Base-by-base conservation (phyloP, 169 alveolate species). In the Eimeria necatrix region DNA sequence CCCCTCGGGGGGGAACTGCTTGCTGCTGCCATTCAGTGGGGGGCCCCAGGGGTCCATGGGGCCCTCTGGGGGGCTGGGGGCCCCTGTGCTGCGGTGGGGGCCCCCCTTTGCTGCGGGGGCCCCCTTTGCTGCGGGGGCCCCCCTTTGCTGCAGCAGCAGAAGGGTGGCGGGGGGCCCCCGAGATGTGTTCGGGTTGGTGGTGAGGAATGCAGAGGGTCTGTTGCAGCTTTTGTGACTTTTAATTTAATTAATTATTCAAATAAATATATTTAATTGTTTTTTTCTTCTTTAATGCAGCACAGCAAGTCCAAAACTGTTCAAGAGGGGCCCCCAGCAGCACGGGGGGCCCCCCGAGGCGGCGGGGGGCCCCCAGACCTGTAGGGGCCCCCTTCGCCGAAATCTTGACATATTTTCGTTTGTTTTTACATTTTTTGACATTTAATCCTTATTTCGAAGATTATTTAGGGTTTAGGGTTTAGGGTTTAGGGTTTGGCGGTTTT, bases 121-220 rank as follows among this genome's bases (percentile, higher is more conserved):
- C 51, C 9, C 83, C 83, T 41, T 71, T 14, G 4, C 49, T 7
- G 6, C 2, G 83, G 10, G 51, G 73, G 73, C 24, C 73, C 73
- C 73, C 73, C n/a, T 5, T 2, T 20, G n/a, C 73, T 16, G 53
- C 5, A 71, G 83, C 8, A 22, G 32, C 32, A 22, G 18, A 4
- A 32, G n/a, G 0, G 2, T 1, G 9, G 49, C 51, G 83, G 83
- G 83, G 83, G 51, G 51, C 83, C 83, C 73, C 53, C 16, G 16
- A 8, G 64, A 26, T 61, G 83, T 71, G 83, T 22, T 71, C 18
- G 46, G 83, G 83, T 71, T 48, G 83, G 83, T 71, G 83, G 83
- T 32, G 24, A 3, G 0, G 64, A 8, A n/a, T n/a, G n/a, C n/a
- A n/a, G n/a, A n/a, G n/a, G n/a, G n/a, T n/a, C n/a, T n/a, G 24